phyloP scores from a whole-genome alignment of 2,329 filamentous ascomycete species.

The Apiospora arundinis region DNA sequence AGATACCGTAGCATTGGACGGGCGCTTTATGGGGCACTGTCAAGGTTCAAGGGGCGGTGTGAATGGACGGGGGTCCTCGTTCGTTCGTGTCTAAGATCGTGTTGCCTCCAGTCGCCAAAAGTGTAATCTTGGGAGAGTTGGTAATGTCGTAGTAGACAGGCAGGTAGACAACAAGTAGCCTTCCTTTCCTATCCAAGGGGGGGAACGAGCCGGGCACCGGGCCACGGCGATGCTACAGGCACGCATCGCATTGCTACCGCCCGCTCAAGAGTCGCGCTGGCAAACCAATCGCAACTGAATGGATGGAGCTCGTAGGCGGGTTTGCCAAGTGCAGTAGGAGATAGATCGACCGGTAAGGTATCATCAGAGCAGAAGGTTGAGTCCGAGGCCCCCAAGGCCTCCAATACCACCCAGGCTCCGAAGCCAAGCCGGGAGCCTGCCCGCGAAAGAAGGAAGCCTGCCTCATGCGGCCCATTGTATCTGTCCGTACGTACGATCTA shows the following conservation, averaged over 20 bases:
- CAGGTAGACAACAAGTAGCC: neutral
- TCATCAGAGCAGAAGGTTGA: neutral
- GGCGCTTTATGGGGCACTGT: neutral
- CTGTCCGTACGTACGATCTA: neutral
- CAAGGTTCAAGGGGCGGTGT: constrained; percentile 11
- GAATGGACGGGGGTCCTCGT: neutral
- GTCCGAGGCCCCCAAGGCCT: neutral
- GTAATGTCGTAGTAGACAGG: neutral
- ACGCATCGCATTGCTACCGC: no score
- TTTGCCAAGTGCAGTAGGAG: neutral
- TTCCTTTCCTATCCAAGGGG: neutral
- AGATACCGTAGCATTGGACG: neutral
- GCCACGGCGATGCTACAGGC: neutral
- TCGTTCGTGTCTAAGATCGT: neutral
- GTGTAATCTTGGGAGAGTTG: neutral
- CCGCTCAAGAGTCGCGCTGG: neutral
- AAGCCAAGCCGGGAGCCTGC: neutral
- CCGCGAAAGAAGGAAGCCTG: neutral
- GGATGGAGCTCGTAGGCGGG: neutral
- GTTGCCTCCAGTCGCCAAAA: neutral
- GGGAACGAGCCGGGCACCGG: neutral
- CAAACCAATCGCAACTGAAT: neutral
- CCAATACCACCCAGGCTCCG: no score
- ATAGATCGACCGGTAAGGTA: neutral
- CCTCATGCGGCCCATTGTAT: neutral